A percentile compares a stretch with the other conserved stretches of the same genome.
These are phyloP conservation scores for Syzygium syzygioides DNA, from an alignment of 441 rosid species.

Conservation along the genomic window DNA sequence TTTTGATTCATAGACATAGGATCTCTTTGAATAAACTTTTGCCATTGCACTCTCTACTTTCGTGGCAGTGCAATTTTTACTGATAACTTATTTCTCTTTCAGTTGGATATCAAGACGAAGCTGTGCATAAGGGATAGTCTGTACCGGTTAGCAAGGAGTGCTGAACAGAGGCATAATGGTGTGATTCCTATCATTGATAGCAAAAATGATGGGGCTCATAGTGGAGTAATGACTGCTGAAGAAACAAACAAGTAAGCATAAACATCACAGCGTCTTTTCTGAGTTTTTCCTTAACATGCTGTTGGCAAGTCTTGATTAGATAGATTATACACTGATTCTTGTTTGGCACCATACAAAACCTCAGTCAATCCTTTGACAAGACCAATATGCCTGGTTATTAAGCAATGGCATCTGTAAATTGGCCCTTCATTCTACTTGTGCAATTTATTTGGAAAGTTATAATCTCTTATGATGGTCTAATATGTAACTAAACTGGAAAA, in stretches of 20 bases:
- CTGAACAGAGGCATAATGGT: slow-evolving; percentile 69
- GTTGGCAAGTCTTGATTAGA: not conserved
- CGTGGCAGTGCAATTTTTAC: not conserved
- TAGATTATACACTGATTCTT: not conserved
- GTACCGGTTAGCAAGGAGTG: slow-evolving; percentile 85
- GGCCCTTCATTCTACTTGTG: not conserved
- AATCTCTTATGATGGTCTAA: not conserved
- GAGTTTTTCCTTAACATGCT: not conserved
- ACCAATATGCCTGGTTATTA: not conserved
- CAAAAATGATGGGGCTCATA: slow-evolving; percentile 31
- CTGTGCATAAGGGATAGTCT: slow-evolving; percentile 88
- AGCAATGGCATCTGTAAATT: not conserved
- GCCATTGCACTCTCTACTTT: not conserved
- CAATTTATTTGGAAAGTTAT: not conserved
- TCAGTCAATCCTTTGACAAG: not conserved
- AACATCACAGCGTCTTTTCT: not conserved
- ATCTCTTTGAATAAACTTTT: not conserved
- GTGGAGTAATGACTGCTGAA: slow-evolving; percentile 28
- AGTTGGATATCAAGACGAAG: slow-evolving; percentile 89
- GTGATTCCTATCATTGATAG: slow-evolving; percentile 29
- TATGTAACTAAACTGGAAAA: not conserved
- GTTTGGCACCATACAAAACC: not conserved
- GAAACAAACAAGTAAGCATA: slow-evolving; percentile 52
- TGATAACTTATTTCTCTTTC: not conserved
- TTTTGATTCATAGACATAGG: not conserved